phyloP scores from a whole-genome alignment of 2,329 filamentous ascomycete genomes.

The Colletotrichum lentis region DNA sequence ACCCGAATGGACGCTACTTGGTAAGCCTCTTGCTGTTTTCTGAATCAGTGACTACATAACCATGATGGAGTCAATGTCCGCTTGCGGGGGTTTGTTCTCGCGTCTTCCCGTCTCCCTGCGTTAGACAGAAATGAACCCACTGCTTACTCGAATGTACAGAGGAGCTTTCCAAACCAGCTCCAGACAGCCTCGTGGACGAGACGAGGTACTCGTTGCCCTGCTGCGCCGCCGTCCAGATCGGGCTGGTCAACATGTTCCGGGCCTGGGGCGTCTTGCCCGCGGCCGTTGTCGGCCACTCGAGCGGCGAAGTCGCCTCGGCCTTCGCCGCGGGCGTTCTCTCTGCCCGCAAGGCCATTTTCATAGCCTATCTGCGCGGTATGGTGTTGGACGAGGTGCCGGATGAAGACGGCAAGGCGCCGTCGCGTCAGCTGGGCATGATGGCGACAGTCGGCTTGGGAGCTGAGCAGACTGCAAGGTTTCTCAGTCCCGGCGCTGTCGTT shows the following conservation, averaged over 20 bases:
- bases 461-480: neutral
- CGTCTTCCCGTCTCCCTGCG: no score
- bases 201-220: slow-evolving; percentile 35
- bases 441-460: neutral
- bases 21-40: no score
- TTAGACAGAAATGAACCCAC: no score
- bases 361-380: slow-evolving; percentile 43
- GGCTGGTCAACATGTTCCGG: slow-evolving; percentile 50
- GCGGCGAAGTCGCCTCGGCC: slow-evolving; percentile 56
- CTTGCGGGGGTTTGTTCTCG: no score
- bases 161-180: neutral
- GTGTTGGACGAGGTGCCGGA: neutral
- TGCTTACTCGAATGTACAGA: neutral
- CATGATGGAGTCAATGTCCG: no score
- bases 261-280: slow-evolving; percentile 44
- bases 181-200: slow-evolving; percentile 4
- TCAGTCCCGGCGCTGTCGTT: neutral
- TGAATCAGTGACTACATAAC: no score
- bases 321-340: slow-evolving; percentile 50
- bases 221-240: slow-evolving; percentile 50
- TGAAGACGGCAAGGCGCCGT: no score
- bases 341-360: slow-evolving; percentile 47
- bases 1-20: neutral
- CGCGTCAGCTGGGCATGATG: neutral
- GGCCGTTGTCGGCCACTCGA: slow-evolving; percentile 53